These are phyloP conservation scores for Brassica rapa DNA, from an alignment of 345 rosid genomes.

Conservation along the genomic window DNA sequence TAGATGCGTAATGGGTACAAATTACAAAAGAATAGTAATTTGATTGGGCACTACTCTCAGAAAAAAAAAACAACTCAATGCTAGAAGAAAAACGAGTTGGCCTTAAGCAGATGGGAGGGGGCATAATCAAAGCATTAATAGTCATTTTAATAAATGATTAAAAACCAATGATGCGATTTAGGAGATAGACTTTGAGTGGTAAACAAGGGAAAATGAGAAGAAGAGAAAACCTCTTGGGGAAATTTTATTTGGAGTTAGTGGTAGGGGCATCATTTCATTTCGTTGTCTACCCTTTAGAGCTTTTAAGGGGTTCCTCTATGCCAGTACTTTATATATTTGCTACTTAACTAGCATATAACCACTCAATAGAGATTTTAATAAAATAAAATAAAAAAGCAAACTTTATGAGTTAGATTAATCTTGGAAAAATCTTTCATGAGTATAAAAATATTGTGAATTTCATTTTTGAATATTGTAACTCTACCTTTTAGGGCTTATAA, in stretches of 20 bases:
- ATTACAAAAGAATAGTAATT: not conserved
- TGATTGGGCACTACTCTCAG: not conserved
- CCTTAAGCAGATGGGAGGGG: slow-evolving; percentile 37
- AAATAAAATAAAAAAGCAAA: not conserved
- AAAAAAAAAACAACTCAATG: not conserved
- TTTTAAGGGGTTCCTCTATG: slow-evolving; percentile 25
- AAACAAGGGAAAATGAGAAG: slow-evolving; percentile 21
- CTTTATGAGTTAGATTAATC: not conserved
- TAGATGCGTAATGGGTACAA: not conserved
- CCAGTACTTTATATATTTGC: slow-evolving; percentile 10
- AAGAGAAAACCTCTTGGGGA: not conserved
- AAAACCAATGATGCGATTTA: slow-evolving; percentile 30
- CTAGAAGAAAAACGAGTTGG: slow-evolving; percentile 15
- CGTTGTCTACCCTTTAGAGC: slow-evolving; percentile 36
- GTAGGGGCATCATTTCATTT: slow-evolving; percentile 40
- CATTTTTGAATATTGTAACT: not conserved
- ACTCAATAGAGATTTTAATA: not conserved
- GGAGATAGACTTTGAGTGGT: slow-evolving; percentile 37
- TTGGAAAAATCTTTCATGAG: not conserved
- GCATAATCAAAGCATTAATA: slow-evolving; percentile 27
- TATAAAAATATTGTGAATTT: not conserved
- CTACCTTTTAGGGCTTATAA: slow-evolving; percentile 36
- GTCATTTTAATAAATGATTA: slow-evolving; percentile 25
- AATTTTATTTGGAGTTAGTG: slow-evolving; percentile 29
- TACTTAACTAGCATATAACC: not conserved